Percentiles rank a stretch among this genome's conserved stretches.
These are phyloP conservation scores for Vitis vinifera DNA, from an alignment of 164 flowering plant species.

Conservation along the genomic window ASM3070453v1 NC_081814.1:6133001-6133500, in stretches of 20 bases:
- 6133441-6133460: no score
- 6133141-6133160: not conserved
- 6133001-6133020: slow-evolving; percentile 61
- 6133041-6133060: slow-evolving; percentile 59
- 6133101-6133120: slow-evolving; percentile 72
- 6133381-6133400: no score
- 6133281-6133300: not conserved
- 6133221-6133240: not conserved
- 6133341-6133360: no score
- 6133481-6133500: no score
- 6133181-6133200: not conserved
- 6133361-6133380: no score
- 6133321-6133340: not conserved
- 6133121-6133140: slow-evolving; percentile 36
- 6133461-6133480: no score
- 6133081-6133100: slow-evolving; percentile 64
- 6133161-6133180: not conserved
- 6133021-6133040: slow-evolving; percentile 67
- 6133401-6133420: no score
- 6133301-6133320: not conserved
- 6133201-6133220: not conserved
- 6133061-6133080: slow-evolving; percentile 69
- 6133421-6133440: no score
- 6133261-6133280: not conserved
- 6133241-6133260: not conserved